Evolutionary conservation across 306 rosid species (phyloP).

Genomic region (Lathyrus sativus): DNA sequence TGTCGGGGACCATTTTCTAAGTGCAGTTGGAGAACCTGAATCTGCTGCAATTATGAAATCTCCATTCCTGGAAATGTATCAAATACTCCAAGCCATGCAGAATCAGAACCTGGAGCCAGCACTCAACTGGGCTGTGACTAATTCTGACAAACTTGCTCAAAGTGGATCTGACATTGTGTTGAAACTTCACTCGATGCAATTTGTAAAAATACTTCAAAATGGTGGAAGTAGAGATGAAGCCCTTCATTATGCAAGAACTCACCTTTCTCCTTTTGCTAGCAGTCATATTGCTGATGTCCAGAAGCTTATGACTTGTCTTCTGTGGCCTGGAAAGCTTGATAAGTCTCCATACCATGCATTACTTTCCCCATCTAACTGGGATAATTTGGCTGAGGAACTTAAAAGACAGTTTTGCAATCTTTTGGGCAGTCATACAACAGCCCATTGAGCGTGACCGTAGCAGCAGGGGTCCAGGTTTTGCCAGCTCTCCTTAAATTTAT

Average conservation of each 20-base stretch:
- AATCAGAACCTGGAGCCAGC: slow-evolving; percentile 73
- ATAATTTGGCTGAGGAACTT: slow-evolving; percentile 63
- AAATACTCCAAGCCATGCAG: slow-evolving; percentile 75
- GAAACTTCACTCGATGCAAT: slow-evolving; percentile 79
- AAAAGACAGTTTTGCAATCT: slow-evolving; percentile 88
- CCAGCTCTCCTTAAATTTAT: slow-evolving; percentile 71
- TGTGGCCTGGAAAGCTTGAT: slow-evolving; percentile 85
- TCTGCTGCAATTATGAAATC: slow-evolving; percentile 61
- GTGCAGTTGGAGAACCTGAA: slow-evolving; percentile 65
- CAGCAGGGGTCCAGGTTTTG: slow-evolving; percentile 77
- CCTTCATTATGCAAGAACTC: slow-evolving; percentile 65
- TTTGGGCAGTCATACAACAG: slow-evolving; percentile 71
- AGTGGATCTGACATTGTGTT: slow-evolving; percentile 71
- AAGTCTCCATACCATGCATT: slow-evolving; percentile 68
- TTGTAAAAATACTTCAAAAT: slow-evolving; percentile 60
- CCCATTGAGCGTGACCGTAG: slow-evolving; percentile 77
- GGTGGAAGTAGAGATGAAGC: slow-evolving; percentile 71
- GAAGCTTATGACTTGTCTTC: slow-evolving; percentile 75
- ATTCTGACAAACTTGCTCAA: slow-evolving; percentile 62
- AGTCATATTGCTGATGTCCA: slow-evolving; percentile 66
- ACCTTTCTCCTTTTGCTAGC: slow-evolving; percentile 64
- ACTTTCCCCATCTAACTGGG: slow-evolving; percentile 70
- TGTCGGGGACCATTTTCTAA: slow-evolving; percentile 70
- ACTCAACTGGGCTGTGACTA: slow-evolving; percentile 71
- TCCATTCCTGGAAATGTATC: slow-evolving; percentile 76